Base-by-base conservation (phyloP, 2,329 filamentous ascomycete species). In the Claviceps purpurea region DNA sequence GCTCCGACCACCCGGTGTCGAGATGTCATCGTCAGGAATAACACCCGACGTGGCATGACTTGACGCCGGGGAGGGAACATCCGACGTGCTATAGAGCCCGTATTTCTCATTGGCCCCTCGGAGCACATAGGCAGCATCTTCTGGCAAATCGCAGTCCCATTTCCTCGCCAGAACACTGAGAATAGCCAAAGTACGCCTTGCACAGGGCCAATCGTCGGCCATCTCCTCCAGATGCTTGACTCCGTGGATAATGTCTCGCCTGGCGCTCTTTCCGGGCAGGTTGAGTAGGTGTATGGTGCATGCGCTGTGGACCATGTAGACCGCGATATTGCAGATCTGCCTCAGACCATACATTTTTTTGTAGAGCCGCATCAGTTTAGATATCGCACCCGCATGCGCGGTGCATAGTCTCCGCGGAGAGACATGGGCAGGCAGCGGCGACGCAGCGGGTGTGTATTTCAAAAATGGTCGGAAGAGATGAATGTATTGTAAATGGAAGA, bases 201-300 rank as follows among this genome's bases (percentile, higher is more conserved):
- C 91, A 61, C 89, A 93, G 1, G 89, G 79, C 93, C 93, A 98
- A 60, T 89, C 85, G 65, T 96, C 90, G 0, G 89, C 89, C 60
- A 98, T 96, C 62, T 97, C 91, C 65, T 97, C 91, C 1, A 97
- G 78, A 56, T 95, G 88, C 61, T 88, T 91, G 44, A 95, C 77
- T 1, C 91, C 89, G 60, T 96, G 90, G 4, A 87, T 85, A 43
- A 98, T 87, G 65, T 97, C 91, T 59, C 91, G 76, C 61, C 82
- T 85, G 4, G 93, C 89, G 34, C 87, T 93, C 70, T 93, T 95
- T 59, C 96, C 90, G 0, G 90, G 90, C 1, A 97, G 73, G 58
- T 96, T 96, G 39, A 98, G 80, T 20, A 98, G 72, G 61, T 97
- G 93, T 41, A 97, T 94, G 0, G 89, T 96, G 64, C 89, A 95